phyloP scores from a whole-genome alignment of 208 protist genomes.

The Leishmania mexicana region DNA sequence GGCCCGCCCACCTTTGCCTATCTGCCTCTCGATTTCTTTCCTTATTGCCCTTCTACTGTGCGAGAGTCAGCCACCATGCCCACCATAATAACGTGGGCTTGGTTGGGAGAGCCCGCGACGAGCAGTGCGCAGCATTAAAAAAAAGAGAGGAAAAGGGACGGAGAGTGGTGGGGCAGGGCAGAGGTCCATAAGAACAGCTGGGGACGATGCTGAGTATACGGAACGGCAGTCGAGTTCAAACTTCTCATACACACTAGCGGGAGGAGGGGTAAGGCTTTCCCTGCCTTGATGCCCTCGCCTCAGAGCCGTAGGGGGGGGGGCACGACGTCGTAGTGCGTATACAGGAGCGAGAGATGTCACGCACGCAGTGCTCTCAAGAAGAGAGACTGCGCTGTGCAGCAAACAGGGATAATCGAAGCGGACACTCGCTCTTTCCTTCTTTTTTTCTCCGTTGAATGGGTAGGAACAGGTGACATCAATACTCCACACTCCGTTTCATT shows the following conservation, averaged over 20 bases:
- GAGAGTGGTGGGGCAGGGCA: background rate
- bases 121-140: background rate
- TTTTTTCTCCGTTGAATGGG: background rate
- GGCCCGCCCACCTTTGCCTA: background rate
- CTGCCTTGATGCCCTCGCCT: background rate
- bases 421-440: background rate
- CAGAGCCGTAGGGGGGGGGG: background rate
- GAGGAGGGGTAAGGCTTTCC: background rate
- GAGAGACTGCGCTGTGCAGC: background rate
- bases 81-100: background rate
- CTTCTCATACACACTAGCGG: background rate
- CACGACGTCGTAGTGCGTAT: background rate
- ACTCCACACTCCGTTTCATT: background rate
- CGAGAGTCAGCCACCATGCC: background rate
- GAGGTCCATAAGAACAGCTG: background rate
- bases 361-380: background rate
- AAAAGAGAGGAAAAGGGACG: background rate
- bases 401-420: background rate
- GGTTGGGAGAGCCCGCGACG: background rate
- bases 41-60: background rate
- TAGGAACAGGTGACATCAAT: background rate
- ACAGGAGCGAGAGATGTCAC: background rate
- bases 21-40: too few species aligned
- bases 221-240: background rate
- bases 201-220: background rate